Base-by-base conservation (phyloP, 116 monocot genomes). In the Zostera marina region DNA sequence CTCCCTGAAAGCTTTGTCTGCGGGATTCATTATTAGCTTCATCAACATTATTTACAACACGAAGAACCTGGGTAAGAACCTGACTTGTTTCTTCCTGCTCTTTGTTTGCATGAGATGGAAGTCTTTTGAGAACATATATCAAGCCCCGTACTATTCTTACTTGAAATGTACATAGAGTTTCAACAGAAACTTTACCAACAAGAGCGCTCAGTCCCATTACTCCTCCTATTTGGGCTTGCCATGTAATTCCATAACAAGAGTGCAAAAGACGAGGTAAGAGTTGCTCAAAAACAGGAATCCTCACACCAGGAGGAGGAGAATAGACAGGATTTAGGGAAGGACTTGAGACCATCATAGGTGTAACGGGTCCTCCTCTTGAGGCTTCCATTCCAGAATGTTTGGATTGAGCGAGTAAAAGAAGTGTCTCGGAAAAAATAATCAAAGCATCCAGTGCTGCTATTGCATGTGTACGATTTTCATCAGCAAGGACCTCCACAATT, bases 21-120 rank as follows among this genome's bases (percentile, higher is more conserved):
- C 91, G 82, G 44, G 67, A 14, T 51, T 98, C 98, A 83, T 76
- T 90, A 71, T 86, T 98, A 54, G 87, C 91, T 68, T 98, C 98
- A 56, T 98, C 91, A 67, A 79, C 78, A 73, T 91, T 98, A 55
- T 98, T 89, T 41, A 98, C 98, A 2, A 83, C 91, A 47, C 98
- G 86, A 12, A 98, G 83, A 59, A 98, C 77, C 55, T 98, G 98
- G 19, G 83, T 87, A 60, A 98, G 83, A 52, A 98, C 98, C 70
- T 98, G 98, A 60, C 81, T 90, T 17, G 98, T 87, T 74, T 98
- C 87, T 63, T 98, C 98, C 64, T 98, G 98, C 66, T 98, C 98
- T 66, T 81, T 98, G 26, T 78, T 86, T 39, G 98, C 98, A 79
- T 87, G 91, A 40, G 77, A 14, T 8, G 98, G 98, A 40, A 98